A percentile compares a stretch with the other conserved stretches of the same genome.
phyloP scores from a whole-genome alignment of 371 early-diverging fungal species.

The Lichtheimia ramosa region DNA sequence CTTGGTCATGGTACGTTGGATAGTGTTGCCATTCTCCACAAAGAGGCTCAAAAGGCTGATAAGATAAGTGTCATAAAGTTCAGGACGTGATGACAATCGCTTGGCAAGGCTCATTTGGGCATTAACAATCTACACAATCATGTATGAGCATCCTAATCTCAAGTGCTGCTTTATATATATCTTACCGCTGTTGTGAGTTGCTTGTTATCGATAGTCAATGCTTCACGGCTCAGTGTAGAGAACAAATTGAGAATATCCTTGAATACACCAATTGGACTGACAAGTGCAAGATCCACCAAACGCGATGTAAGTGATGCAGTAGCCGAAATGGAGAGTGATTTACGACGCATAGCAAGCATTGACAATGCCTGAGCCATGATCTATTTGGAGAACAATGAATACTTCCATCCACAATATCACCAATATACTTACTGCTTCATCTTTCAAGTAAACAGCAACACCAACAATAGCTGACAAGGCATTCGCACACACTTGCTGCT shows the following conservation, averaged over 20 bases:
- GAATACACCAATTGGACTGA: slow-evolving; percentile 51
- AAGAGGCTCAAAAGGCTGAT: slow-evolving; percentile 59
- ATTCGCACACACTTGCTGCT: slow-evolving; percentile 20
- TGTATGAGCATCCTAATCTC: slow-evolving; percentile 13
- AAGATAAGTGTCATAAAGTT: slow-evolving; percentile 60
- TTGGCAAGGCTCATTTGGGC: slow-evolving; percentile 52
- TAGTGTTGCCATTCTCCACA: slow-evolving; percentile 72
- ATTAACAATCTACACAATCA: slow-evolving; percentile 24
- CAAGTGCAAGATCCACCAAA: slow-evolving; percentile 63
- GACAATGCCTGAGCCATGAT: slow-evolving; percentile 64
- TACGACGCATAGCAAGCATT: slow-evolving; percentile 59
- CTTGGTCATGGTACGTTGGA: slow-evolving; percentile 52
- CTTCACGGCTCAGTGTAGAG: slow-evolving; percentile 47
- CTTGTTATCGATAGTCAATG: slow-evolving; percentile 50
- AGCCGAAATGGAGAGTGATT: slow-evolving; percentile 45
- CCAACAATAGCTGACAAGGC: slow-evolving; percentile 53
- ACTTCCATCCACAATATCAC: background rate
- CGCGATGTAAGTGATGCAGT: slow-evolving; percentile 54
- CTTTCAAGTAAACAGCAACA: slow-evolving; percentile 64
- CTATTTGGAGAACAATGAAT: slow-evolving; percentile 21
- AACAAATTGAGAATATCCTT: slow-evolving; percentile 56
- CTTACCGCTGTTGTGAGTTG: slow-evolving; percentile 49
- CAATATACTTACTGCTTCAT: slow-evolving; percentile 46
- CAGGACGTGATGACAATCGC: slow-evolving; percentile 50
- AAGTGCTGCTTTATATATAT: slow-evolving; percentile 18